Evolutionary conservation across 1,284 basidiomycete species (phyloP).

Genomic region (Golubevia pallescens): DNA sequence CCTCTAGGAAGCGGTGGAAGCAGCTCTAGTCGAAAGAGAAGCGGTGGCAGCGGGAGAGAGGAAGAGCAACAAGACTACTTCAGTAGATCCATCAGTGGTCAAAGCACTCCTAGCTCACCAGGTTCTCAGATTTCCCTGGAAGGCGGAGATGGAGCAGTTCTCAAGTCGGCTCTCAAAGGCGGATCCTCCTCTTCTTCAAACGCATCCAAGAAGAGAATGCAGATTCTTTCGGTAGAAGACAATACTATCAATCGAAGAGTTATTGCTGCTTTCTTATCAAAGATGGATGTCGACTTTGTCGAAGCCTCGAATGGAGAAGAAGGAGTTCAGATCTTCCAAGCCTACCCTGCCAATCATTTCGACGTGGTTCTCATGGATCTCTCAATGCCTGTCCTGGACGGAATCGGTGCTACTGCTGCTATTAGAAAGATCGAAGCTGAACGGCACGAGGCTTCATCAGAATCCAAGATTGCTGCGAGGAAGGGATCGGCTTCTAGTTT

Average conservation of each 20-base stretch:
- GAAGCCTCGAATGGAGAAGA: conserved; percentile 83
- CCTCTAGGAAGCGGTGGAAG: conserved; percentile 8
- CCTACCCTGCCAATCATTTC: conserved; percentile 71
- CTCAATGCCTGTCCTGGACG: conserved; percentile 91
- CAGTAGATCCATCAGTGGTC: conserved; percentile 2
- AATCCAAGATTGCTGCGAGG: conserved; percentile 28
- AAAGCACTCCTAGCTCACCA: conserved; percentile 58
- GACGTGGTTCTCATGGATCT: conserved; percentile 73
- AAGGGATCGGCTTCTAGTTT: conserved; percentile 34
- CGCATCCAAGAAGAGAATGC: conserved; percentile 50
- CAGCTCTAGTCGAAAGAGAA: conserved; percentile 7
- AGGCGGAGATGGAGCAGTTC: conserved; percentile 67
- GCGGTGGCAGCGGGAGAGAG: conserved; percentile 9
- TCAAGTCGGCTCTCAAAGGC: conserved; percentile 64
- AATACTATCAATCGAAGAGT: conserved; percentile 62
- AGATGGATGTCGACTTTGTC: conserved; percentile 77
- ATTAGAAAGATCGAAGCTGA: conserved; percentile 79
- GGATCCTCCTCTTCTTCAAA: conserved; percentile 1
- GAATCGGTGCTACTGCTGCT: conserved; percentile 80
- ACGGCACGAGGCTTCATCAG: conserved; percentile 53
- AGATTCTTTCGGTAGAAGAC: conserved; percentile 31
- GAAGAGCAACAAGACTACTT: conserved; percentile 17
- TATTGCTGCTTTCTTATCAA: conserved; percentile 79
- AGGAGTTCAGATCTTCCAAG: conserved; percentile 78
- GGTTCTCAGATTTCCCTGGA: conserved; percentile 66